Evolutionary conservation across 805 yeast species (phyloP), one percentile per base, ranked within the genome.

Genomic region (Wickerhamomyces chambardii): DNA sequence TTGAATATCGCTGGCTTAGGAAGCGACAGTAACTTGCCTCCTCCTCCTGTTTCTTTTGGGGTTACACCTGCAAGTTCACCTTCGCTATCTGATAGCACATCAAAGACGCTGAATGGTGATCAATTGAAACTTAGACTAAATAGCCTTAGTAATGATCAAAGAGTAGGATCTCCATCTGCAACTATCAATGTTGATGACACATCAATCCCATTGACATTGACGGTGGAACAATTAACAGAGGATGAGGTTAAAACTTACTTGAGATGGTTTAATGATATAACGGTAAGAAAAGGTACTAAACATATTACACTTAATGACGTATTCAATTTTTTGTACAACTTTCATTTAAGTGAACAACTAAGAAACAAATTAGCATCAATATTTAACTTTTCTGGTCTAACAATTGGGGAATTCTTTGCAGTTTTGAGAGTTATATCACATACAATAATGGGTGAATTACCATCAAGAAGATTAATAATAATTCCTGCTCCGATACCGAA

Each of bases 351-450:
- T 2, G 67, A 66, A 2, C 47, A 55, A 3, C 61, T 73, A 25
- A 75, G 75, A 51, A 66, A 66, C 10, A 52, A 73, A 37, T 68
- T 85, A 31, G 55, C 52, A 28, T 58, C 60, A 18, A 70, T 80
- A 17, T 78, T 77, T 51, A 57, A 65, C 25, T 66, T 68, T 36
- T 66, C 66, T 37, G 70, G 82, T 4, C 66, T 90, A 36, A 87
- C 85, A 48, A 78, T 87, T 36, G 95, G 95, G 6, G 94, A 87
- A 55, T 90, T 92, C 59, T 92, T 84, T 61, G 95, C 95, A 1
- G 68, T 86, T 27, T 54, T 90, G 36, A 67, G 98, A 47, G 68
- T 92, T 16, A 69, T 87, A 12, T 73, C 95, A 15, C 95, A 85
- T 54, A 65, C 80, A 0, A 55, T 84, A 15, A 46, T 55, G 25